Conservation (phyloP, 2,329 filamentous ascomycete genomes). For the Xylogone sp. region DNA sequence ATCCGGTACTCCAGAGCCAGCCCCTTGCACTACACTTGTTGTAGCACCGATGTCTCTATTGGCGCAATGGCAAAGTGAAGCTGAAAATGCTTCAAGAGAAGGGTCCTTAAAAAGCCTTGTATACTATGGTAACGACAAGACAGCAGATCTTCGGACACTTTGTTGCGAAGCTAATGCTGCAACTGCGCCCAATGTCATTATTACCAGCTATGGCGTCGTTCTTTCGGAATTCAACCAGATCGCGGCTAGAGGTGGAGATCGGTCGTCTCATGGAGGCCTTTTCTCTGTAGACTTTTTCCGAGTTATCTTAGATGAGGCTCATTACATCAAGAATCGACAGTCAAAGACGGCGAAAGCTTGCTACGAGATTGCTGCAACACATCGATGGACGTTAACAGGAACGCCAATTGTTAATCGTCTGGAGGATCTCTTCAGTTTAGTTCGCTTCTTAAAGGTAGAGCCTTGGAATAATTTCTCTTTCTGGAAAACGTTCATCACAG, state of each 20-base stretch:
- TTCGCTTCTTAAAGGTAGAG: slow-evolving; percentile 89
- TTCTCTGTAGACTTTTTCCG: slow-evolving; percentile 95
- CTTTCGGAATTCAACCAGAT: slow-evolving; percentile 85
- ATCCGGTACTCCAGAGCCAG: slow-evolving; percentile 56
- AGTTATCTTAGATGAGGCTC: slow-evolving; percentile 91
- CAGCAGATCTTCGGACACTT: slow-evolving; percentile 69
- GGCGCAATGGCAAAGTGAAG: slow-evolving; percentile 96
- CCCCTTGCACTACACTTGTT: slow-evolving; percentile 87
- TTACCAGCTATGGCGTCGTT: slow-evolving; percentile 91
- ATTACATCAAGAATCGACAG: slow-evolving; percentile 84
- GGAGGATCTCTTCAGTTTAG: slow-evolving; percentile 90
- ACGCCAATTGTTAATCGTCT: slow-evolving; percentile 96
- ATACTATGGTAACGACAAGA: slow-evolving; percentile 90
- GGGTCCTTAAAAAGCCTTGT: slow-evolving; percentile 81
- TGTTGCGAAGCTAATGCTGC: slow-evolving; percentile 72
- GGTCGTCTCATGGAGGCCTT: slow-evolving; percentile 64
- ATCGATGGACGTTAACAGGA: slow-evolving; percentile 91
- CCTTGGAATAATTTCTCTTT: slow-evolving; percentile 99
- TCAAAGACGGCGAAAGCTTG: slow-evolving; percentile 95
- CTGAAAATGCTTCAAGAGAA: slow-evolving; percentile 80
- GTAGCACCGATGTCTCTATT: slow-evolving; percentile 96
- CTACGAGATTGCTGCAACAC: slow-evolving; percentile 79
- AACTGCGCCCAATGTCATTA: slow-evolving; percentile 81
- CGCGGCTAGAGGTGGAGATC: slow-evolving; percentile 60
- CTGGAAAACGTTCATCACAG: slow-evolving; percentile 98